Evolutionary conservation across 2,329 filamentous ascomycete species (phyloP).

Genomic region (Pseudogymnoascus destructans): DNA sequence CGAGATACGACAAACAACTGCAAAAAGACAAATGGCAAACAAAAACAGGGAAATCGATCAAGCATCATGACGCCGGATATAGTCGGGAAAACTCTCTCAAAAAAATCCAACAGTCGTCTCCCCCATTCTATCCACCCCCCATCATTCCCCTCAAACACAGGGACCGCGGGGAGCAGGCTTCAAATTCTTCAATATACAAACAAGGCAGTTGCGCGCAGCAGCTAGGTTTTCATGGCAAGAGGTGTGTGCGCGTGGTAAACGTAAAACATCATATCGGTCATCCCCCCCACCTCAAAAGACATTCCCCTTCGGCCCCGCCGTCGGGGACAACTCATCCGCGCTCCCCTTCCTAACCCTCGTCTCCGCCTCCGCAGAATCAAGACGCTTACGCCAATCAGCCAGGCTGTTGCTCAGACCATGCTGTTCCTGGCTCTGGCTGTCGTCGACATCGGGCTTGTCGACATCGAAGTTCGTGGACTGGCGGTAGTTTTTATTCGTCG

Average conservation of each 20-base stretch:
- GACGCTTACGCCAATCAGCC: conserved; percentile 66
- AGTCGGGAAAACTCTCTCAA: background rate
- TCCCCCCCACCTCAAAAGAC: background rate
- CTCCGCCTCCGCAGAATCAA: conserved; percentile 40
- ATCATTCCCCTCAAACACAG: background rate
- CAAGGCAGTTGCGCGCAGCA: background rate
- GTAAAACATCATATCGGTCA: conserved; percentile 1
- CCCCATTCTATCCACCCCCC: background rate
- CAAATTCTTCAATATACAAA: background rate
- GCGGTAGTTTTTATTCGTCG: conserved; percentile 88
- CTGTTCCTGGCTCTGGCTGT: conserved; percentile 35
- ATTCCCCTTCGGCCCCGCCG: background rate
- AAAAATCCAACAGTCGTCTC: background rate
- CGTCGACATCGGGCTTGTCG: conserved; percentile 27
- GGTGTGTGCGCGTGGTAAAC: background rate
- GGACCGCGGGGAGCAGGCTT: background rate
- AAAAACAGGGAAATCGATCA: background rate
- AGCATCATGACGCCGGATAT: background rate
- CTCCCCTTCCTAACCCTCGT: conserved; percentile 18
- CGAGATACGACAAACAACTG: background rate
- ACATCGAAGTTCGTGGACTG: conserved; percentile 77
- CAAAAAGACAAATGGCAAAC: background rate
- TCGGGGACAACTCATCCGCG: background rate
- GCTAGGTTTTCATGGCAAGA: background rate
- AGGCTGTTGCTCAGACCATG: conserved; percentile 53